Evolutionary conservation across 768 basidiomycete species (phyloP), one percentile per base, ranked within the genome.

Genomic region (Leccinum subgranulosum): DNA sequence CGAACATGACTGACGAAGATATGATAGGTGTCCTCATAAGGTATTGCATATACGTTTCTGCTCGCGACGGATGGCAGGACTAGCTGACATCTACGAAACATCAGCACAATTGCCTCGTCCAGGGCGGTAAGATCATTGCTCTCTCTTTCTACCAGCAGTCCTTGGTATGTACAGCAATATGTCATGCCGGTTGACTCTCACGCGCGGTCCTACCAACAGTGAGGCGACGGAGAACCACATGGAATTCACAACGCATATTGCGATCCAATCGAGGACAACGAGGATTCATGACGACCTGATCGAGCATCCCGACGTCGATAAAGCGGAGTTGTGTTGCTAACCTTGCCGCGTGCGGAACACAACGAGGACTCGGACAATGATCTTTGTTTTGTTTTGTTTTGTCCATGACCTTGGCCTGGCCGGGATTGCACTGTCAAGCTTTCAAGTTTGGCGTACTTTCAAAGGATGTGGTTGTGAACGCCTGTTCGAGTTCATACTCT

Each of bases 51-150:
- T 19, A 27, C 15, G 17, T 48, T 17, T 23, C 15, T 15, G 25
- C 23, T 23, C 23, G 14, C 19, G 27, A 17, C 34, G 23, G 23
- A 3, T 23, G 23, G 23, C 6, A 19, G n/a, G 39, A 49, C 21
- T 27, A 3, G 17, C 50, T 58, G 46, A 60, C 31, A 11, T n/a
- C 15, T 43, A 39, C 19, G n/a, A 27, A 28, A 43, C 34, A 47
- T 28, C 33, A 62, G 61, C 25, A 54, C 45, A 1, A 51, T 62
- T 10, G 39, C 48, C 10, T 65, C 64, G 2, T 58, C 52, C 21
- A 65, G 59, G 41, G 63, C 63, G 1, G 51, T 61, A 33, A 57
- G 56, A 33, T 64, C 59, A 2, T 59, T 61, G 9, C 28, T 19
- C 31, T 54, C 9, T 4, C 50, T 58, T 9, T 25, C 48, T 8